A percentile compares a stretch with the other conserved stretches of the same genome.
These are phyloP conservation scores for Salvia splendens DNA, from an alignment of 257 asterid species.

Conservation along the genomic window DNA sequence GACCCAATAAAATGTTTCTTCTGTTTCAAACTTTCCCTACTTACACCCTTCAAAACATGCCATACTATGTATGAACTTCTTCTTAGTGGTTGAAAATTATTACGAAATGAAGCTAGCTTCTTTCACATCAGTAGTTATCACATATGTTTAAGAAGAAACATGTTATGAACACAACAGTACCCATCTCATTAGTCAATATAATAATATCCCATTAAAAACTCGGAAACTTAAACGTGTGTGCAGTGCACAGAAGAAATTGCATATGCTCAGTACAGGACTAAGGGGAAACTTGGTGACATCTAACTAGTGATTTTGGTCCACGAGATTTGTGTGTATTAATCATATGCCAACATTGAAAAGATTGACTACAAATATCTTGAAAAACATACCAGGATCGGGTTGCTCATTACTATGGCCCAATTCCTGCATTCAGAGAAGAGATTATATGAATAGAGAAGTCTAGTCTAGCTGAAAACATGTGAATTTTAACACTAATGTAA, in stretches of 20 bases:
- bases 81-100: constrained; percentile 10
- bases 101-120: neutral
- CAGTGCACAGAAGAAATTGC: neutral
- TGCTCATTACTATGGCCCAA: constrained; percentile 43
- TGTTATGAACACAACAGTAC: neutral
- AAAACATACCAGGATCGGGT: constrained; percentile 62
- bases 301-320: constrained; percentile 5
- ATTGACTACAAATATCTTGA: neutral
- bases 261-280: neutral
- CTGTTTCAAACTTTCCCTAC: neutral
- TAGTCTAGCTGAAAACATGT: constrained; percentile 5
- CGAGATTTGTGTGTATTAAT: neutral
- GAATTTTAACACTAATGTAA: constrained; percentile 1
- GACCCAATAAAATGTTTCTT: neutral
- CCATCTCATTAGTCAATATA: neutral
- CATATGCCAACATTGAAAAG: neutral
- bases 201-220: constrained; percentile 4
- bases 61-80: neutral
- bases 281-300: neutral
- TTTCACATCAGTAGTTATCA: neutral
- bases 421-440: constrained; percentile 48
- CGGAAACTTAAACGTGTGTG: neutral
- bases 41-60: neutral
- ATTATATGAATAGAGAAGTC: constrained; percentile 25
- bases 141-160: neutral